These are phyloP conservation scores for Jatropha podagrica DNA, from an alignment of 441 rosid genomes.

Conservation along the genomic window DNA sequence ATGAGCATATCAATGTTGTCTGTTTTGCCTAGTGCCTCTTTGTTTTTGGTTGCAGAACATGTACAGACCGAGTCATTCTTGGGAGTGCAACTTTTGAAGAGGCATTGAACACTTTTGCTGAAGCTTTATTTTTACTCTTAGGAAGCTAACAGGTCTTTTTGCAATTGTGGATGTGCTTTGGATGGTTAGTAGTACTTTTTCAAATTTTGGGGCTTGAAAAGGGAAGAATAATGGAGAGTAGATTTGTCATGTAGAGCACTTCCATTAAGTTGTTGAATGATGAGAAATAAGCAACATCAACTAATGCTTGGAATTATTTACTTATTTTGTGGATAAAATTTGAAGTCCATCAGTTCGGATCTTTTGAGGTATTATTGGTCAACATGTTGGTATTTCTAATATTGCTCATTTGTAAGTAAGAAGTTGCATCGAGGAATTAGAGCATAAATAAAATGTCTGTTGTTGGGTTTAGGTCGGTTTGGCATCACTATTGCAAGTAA, in stretches of 20 bases:
- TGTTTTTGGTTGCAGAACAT: not conserved
- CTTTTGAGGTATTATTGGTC: not conserved
- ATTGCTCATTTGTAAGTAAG: too few relatives aligned
- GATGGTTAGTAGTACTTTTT: not conserved
- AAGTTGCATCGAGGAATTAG: too few relatives aligned
- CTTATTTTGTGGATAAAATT: not conserved
- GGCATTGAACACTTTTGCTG: not conserved
- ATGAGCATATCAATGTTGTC: not conserved
- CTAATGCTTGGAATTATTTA: not conserved
- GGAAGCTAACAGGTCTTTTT: not conserved
- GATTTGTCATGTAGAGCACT: not conserved
- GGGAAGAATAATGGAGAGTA: not conserved
- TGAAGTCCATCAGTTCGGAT: not conserved
- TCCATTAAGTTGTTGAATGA: not conserved
- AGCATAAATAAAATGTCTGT: too few relatives aligned
- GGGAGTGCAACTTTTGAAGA: not conserved
- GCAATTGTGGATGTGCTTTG: not conserved
- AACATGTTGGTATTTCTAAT: not conserved
- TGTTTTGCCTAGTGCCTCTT: not conserved
- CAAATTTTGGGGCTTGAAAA: not conserved
- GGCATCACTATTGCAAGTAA: too few relatives aligned
- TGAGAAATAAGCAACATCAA: not conserved
- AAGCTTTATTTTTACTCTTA: not conserved
- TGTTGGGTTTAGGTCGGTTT: too few relatives aligned
- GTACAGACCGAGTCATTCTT: not conserved